Percentiles rank a stretch among this genome's conserved stretches.
phyloP scores from a whole-genome alignment of 2,329 filamentous ascomycete genomes.

The Elsinoe batatas region DNA sequence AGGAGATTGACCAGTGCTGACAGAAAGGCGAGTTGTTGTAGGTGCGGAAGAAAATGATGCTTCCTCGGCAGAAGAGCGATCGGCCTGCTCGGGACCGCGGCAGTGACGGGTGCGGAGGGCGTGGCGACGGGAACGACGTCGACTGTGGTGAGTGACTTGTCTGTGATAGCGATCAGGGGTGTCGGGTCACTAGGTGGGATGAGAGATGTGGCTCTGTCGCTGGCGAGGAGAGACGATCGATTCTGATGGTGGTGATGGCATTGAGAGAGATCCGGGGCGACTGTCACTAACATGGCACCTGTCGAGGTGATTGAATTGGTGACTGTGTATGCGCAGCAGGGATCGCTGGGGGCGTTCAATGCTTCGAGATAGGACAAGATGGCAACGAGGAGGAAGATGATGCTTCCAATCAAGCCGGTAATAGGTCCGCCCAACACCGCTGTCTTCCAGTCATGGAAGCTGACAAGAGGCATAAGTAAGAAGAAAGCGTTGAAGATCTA shows the following conservation, averaged over 20 bases:
- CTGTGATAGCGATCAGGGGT: not conserved
- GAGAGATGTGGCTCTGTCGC: not conserved
- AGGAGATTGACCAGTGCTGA: slow-evolving; percentile 47
- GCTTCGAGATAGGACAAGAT: not conserved
- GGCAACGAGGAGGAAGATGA: not conserved
- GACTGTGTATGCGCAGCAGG: slow-evolving; percentile 5
- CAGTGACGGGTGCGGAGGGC: not conserved
- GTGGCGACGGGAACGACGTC: not conserved
- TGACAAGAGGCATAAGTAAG: not conserved
- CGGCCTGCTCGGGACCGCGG: slow-evolving; percentile 50
- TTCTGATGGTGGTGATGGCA: slow-evolving; percentile 6
- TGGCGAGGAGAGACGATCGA: not conserved
- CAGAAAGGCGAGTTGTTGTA: slow-evolving; percentile 52
- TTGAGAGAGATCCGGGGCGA: not conserved
- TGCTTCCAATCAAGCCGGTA: not conserved
- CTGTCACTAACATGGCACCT: not conserved
- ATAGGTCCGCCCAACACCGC: not conserved
- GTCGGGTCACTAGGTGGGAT: not conserved
- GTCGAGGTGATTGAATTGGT: not conserved
- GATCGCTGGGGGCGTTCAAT: not conserved
- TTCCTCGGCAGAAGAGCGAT: slow-evolving; percentile 44
- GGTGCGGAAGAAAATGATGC: slow-evolving; percentile 37
- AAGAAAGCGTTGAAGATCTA: slow-evolving; percentile 8
- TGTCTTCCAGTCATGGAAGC: not conserved
- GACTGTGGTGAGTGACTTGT: not conserved